Conservation (phyloP, 345 rosid genomes). For the Eucalyptus curtisii region DNA sequence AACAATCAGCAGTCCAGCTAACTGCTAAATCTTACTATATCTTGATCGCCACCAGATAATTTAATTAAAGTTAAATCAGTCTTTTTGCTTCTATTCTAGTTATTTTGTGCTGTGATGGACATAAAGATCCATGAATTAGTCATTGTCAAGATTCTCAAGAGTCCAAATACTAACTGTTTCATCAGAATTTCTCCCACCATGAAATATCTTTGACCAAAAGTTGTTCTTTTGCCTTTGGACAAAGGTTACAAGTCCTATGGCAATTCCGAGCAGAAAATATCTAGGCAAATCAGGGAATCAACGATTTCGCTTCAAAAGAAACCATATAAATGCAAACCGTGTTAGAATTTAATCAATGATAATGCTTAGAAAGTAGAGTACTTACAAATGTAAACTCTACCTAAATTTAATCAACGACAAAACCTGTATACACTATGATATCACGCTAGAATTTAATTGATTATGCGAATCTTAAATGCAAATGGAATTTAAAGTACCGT, state of each 20-base stretch:
- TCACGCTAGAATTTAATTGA: background rate
- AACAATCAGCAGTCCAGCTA: background rate
- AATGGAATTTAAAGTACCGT: accelerated
- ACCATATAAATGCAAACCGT: accelerated
- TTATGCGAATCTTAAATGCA: accelerated
- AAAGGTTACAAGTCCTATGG: background rate
- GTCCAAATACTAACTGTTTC: background rate
- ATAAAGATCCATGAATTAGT: background rate
- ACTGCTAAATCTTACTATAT: background rate
- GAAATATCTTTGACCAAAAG: too few species aligned
- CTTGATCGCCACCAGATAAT: background rate
- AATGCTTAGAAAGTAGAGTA: background rate
- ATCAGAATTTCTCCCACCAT: accelerated
- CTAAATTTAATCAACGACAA: accelerated
- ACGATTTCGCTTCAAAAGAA: accelerated
- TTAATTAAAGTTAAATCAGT: background rate
- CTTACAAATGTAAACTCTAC: background rate
- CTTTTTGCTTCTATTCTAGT: background rate
- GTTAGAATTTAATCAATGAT: too few species aligned
- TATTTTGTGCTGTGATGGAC: background rate
- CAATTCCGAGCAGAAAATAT: accelerated
- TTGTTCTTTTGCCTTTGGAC: background rate
- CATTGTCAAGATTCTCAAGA: background rate
- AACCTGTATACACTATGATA: accelerated
- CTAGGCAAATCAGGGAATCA: background rate